Evolutionary conservation across 2,329 filamentous ascomycete species (phyloP).

Genomic region (Claviceps maximensis): DNA sequence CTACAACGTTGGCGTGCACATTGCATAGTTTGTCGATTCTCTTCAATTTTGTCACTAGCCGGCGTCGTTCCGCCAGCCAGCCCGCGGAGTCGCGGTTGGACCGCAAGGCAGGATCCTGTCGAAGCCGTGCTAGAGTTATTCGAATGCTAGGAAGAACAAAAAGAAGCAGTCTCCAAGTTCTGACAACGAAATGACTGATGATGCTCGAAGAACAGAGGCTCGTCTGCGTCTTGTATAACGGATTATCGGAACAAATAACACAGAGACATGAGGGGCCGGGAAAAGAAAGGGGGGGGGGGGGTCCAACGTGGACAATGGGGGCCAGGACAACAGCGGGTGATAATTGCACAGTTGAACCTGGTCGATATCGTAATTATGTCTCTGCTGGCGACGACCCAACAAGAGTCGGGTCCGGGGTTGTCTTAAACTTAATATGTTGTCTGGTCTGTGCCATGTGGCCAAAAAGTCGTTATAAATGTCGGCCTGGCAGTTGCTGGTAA

Average conservation of each 20-base stretch:
- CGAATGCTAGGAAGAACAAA: neutral
- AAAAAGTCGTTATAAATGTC: no score
- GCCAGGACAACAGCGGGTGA: neutral
- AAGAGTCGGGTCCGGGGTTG: neutral
- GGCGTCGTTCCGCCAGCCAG: neutral
- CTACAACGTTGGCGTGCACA: neutral
- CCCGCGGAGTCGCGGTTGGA: neutral
- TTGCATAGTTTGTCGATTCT: neutral
- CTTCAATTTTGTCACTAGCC: neutral
- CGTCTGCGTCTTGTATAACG: neutral
- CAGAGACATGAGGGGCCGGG: neutral
- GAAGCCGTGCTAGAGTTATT: neutral
- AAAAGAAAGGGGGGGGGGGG: no score
- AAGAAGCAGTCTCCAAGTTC: neutral
- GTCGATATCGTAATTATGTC: neutral
- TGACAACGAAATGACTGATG: neutral
- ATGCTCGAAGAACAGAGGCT: neutral
- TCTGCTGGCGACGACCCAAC: neutral
- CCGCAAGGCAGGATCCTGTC: neutral
- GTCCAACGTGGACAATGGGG: no score
- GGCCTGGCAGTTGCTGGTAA: neutral
- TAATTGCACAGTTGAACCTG: neutral
- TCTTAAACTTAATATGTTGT: neutral
- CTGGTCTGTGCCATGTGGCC: no score
- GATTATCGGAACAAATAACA: neutral